Percentiles rank a stretch among this genome's conserved stretches.
phyloP scores from a whole-genome alignment of 2,329 filamentous ascomycete genomes.

The Aplosporella prunicola region DNA sequence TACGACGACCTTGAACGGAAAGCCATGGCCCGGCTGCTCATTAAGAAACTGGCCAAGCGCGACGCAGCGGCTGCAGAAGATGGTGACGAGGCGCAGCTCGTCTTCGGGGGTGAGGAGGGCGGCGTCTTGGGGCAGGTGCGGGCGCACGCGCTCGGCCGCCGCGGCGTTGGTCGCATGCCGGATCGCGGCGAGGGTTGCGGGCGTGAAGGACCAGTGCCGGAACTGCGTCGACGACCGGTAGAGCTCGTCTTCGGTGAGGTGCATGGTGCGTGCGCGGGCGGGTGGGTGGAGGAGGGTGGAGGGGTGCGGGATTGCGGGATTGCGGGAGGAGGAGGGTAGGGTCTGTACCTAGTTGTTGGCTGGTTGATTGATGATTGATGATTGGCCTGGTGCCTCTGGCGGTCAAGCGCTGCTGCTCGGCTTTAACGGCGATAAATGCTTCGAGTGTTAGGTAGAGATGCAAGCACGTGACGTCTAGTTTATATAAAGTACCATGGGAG shows the following conservation, averaged over 20 bases:
- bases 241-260: conserved; percentile 76
- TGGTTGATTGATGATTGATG: no score
- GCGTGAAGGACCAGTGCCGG: conserved; percentile 84
- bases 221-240: conserved; percentile 88
- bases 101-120: conserved; percentile 77
- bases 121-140: conserved; percentile 42
- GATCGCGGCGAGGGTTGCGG: conserved; percentile 58
- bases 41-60: conserved; percentile 25
- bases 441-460: no score
- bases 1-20: conserved; percentile 8
- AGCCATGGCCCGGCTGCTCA: conserved; percentile 7
- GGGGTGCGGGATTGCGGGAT: no score
- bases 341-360: no score
- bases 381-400: no score
- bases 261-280: conserved; percentile 17
- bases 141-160: conserved; percentile 56
- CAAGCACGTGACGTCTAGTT: no score
- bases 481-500: no score
- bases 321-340: no score
- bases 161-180: conserved; percentile 71
- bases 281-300: neutral
- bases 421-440: no score
- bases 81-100: conserved; percentile 70
- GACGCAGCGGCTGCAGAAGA: conserved; percentile 58
- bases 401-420: no score